Evolutionary conservation across 345 rosid genomes (phyloP), one percentile per base, ranked within the genome.

Genomic region (Heritiera littoralis): DNA sequence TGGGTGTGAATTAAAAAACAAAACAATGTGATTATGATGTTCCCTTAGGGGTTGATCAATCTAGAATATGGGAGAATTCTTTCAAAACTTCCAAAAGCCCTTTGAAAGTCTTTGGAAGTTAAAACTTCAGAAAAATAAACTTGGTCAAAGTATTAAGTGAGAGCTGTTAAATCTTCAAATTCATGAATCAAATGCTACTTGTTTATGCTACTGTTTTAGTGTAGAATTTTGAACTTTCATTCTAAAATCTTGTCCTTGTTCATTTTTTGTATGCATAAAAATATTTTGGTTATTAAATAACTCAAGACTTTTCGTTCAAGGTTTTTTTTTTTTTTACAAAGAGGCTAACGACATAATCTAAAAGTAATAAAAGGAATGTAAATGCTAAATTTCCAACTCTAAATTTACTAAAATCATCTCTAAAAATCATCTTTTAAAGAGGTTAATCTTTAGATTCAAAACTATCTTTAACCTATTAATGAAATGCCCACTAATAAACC

Each of bases 31-130:
- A 11, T 32, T 32, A 9, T 63, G 43, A 5, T 30, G n/a, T 54
- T 64, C 46, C 45, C 68, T 13, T 35, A 64, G 45, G 23, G 66
- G 66, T 60, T 28, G 64, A 59, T 59, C 13, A 63, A 63, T 13
- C n/a, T 55, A 2, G n/a, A 3, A 64, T 65, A 67, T 60, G 35
- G 66, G 58, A 51, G 35, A 9, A 67, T 66, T 45, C 45, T 45
- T 32, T n/a, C 14, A 66, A 49, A 78, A 14, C 65, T 78, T 79
- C 79, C 66, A 81, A 81, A 83, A 80, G 80, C 35, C 17, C 8
- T 78, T n/a, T 77, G 76, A 78, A 80, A 70, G 83, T 66, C 82
- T 28, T 74, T 12, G 11, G 76, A 80, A 82, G 81, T 73, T 81
- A 72, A 73, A 79, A 51, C 51, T 76, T 60, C 72, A 66, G 14